phyloP scores from a whole-genome alignment of 2,329 filamentous ascomycete species.

The Clonostachys byssicola region DNA sequence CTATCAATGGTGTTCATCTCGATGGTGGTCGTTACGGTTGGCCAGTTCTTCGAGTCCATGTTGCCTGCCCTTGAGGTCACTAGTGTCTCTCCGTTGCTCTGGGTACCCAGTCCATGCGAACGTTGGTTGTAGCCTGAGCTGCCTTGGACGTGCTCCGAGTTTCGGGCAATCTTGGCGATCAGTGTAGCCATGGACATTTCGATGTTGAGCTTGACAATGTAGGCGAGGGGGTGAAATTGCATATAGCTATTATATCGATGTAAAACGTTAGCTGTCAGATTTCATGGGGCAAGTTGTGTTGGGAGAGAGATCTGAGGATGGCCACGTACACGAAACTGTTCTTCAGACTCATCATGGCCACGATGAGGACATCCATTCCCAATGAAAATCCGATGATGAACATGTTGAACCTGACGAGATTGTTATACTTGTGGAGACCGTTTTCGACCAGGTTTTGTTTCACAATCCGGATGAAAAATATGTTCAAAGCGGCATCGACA shows the following conservation, averaged over 20 bases:
- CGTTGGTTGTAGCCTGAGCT: neutral
- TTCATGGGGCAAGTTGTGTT: conserved; percentile 11
- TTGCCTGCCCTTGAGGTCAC: neutral
- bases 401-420: conserved; percentile 30
- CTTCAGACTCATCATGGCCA: conserved; percentile 3
- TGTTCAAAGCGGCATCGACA: conserved; percentile 39
- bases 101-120: neutral
- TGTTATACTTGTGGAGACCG: conserved; percentile 42
- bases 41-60: conserved; percentile 1
- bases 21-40: conserved; percentile 4
- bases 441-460: conserved; percentile 37
- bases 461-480: conserved; percentile 39
- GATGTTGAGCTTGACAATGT: conserved; percentile 50
- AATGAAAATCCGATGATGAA: conserved; percentile 20
- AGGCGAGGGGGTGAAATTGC: conserved; percentile 47
- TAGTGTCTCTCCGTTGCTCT: neutral
- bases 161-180: conserved; percentile 30
- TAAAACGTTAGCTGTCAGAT: conserved; percentile 1
- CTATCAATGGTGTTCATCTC: conserved; percentile 5
- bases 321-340: conserved; percentile 11
- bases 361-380: conserved; percentile 13
- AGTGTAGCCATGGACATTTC: conserved; percentile 50
- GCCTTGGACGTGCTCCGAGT: neutral
- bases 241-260: conserved; percentile 21
- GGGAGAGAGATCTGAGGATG: neutral